Percentiles rank a stretch among this genome's conserved stretches.
Evolutionary conservation across 2,329 filamentous ascomycete species (phyloP).

Genomic region (Stachybotrys echinatus): DNA sequence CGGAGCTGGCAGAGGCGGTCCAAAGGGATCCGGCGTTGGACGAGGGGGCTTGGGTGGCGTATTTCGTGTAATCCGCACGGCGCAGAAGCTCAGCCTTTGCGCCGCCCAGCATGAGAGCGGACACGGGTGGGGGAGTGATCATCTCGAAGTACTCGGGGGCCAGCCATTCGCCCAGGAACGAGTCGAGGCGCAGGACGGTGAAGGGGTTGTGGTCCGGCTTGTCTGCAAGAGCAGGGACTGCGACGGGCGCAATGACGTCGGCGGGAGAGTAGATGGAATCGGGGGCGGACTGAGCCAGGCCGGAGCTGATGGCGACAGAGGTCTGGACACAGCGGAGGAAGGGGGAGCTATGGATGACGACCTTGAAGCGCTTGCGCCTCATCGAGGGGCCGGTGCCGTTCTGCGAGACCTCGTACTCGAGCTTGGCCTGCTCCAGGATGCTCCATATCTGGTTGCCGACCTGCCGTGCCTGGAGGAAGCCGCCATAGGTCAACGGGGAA

Average conservation of each 20-base stretch:
- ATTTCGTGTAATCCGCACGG: conserved; percentile 60
- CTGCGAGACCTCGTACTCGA: conserved; percentile 30
- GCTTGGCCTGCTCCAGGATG: conserved; percentile 53
- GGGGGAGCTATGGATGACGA: conserved; percentile 89
- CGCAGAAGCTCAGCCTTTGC: conserved; percentile 84
- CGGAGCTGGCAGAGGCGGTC: conserved; percentile 22
- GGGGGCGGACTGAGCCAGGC: conserved; percentile 57
- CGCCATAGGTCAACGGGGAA: conserved; percentile 88
- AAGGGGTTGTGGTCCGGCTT: conserved; percentile 39
- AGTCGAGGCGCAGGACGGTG: conserved; percentile 73
- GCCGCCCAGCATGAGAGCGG: conserved; percentile 78
- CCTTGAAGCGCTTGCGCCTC: conserved; percentile 60
- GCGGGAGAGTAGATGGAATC: conserved; percentile 25
- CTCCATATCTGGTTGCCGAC: conserved; percentile 80
- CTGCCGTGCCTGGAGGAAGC: conserved; percentile 81
- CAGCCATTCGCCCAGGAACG: conserved; percentile 93
- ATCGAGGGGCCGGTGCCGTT: conserved; percentile 12
- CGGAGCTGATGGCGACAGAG: conserved; percentile 79
- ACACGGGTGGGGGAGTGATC: conserved; percentile 83
- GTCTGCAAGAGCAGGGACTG: conserved; percentile 13
- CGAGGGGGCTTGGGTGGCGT: conserved; percentile 20
- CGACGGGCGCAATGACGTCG: conserved; percentile 28
- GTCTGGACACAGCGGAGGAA: conserved; percentile 92
- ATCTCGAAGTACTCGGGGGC: conserved; percentile 89
- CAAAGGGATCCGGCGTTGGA: conserved; percentile 21